phyloP scores from a whole-genome alignment of 73 alveolate species.

The Blepharisma stoltei region DNA sequence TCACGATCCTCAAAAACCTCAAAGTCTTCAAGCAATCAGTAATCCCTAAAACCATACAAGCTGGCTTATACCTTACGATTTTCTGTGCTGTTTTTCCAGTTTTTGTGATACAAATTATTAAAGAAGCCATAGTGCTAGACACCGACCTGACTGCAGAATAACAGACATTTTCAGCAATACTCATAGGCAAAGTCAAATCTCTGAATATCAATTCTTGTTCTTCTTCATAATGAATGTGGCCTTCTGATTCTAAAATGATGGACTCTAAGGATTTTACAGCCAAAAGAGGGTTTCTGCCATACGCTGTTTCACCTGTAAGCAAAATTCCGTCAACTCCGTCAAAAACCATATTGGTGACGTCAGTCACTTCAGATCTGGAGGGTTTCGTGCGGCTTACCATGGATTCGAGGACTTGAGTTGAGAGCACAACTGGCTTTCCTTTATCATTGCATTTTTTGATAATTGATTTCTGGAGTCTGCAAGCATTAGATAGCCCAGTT shows the following conservation, averaged over 20 bases:
- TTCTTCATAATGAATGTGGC: slow-evolving; percentile 17
- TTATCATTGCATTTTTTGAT: slow-evolving; percentile 21
- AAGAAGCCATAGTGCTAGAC: slow-evolving; percentile 24
- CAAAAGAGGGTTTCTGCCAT: slow-evolving; percentile 40
- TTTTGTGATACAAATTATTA: slow-evolving; percentile 12
- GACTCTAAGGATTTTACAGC: slow-evolving; percentile 36
- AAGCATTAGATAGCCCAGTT: background rate
- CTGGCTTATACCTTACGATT: slow-evolving; percentile 30
- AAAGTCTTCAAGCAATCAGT: slow-evolving; percentile 12
- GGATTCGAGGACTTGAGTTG: slow-evolving; percentile 38
- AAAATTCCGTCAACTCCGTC: slow-evolving; percentile 53
- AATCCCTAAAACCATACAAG: slow-evolving; percentile 27
- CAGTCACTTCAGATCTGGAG: slow-evolving; percentile 40
- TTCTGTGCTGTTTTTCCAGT: slow-evolving; percentile 19
- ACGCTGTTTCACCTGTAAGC: slow-evolving; percentile 40
- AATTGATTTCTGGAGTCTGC: slow-evolving; percentile 2
- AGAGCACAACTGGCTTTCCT: slow-evolving; percentile 38
- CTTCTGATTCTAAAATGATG: slow-evolving; percentile 31
- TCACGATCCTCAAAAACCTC: slow-evolving; percentile 11
- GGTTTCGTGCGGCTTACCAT: slow-evolving; percentile 39
- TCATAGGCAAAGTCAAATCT: slow-evolving; percentile 7
- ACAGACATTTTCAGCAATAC: slow-evolving; percentile 24
- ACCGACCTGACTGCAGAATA: slow-evolving; percentile 31
- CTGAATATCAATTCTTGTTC: slow-evolving; percentile 22
- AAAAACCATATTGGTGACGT: slow-evolving; percentile 40